Percentiles rank a stretch among this genome's conserved stretches.
These are phyloP conservation scores for Leccinum ponderosum DNA, from an alignment of 1,284 basidiomycete species.

Conservation along the genomic window DNA sequence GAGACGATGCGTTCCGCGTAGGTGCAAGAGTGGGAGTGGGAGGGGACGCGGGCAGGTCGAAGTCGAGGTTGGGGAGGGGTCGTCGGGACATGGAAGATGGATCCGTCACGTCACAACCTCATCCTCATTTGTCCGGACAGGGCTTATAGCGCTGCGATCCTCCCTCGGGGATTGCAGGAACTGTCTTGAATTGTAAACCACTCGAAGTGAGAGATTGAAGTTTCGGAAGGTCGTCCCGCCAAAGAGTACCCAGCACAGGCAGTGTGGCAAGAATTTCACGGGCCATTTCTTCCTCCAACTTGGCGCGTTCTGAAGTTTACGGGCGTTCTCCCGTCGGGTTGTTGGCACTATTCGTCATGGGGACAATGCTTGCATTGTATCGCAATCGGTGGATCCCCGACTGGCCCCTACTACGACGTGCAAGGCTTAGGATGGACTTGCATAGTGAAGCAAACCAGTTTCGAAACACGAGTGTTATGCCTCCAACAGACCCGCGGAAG, in stretches of 20 bases:
- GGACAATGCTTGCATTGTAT: constrained; percentile 1
- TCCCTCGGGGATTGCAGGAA: constrained; percentile 14
- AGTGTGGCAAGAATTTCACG: constrained; percentile 1
- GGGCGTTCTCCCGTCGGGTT: neutral
- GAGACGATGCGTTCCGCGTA: too few species aligned
- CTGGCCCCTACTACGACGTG: neutral
- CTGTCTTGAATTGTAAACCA: neutral
- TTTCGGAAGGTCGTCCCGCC: neutral
- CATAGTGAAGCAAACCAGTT: constrained; percentile 6
- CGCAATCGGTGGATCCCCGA: neutral
- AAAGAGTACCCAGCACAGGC: neutral
- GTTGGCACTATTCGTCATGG: neutral
- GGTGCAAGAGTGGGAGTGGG: too few species aligned
- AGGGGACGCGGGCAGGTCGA: too few species aligned
- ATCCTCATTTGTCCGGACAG: constrained; percentile 6
- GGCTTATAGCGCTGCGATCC: constrained; percentile 16
- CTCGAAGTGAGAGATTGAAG: neutral
- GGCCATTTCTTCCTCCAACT: neutral
- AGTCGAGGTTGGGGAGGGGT: too few species aligned
- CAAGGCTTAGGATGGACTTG: constrained; percentile 1
- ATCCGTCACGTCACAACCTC: too few species aligned
- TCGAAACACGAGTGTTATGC: neutral
- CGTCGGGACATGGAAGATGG: too few species aligned
- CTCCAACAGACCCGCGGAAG: neutral
- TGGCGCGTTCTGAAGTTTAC: neutral